Base-by-base conservation (phyloP, 2,329 filamentous ascomycete species). In the Magnaporthales sp. region DNA sequence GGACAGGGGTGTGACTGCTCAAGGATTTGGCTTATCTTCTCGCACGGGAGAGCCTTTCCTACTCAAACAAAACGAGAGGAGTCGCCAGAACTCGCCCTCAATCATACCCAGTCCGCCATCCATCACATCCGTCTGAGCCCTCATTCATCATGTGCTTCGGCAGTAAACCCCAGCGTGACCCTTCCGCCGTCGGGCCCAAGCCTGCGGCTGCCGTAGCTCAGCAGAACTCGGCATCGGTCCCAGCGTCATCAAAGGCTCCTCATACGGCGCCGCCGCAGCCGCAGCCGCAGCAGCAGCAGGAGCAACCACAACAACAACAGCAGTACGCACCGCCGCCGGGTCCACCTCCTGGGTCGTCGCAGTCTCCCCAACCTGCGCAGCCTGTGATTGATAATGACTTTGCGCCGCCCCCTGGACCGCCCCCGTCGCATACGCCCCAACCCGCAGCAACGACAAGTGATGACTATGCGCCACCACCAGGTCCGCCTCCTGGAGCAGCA, bases 311-410 rank as follows among this genome's bases (percentile, higher is more conserved):
- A 9, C 58, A 26, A 5, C 62, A 38, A 26, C 32, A 63, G 56
- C 29, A 67, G 26, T 75, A 71, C 65, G 72, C 72, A 2, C 72
- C 75, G 22, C 75, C 75, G 1, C 46, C 72, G 1, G 75, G 73
- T 0, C 70, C 74, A 31, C 71, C 75, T 15, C 70, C 71, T 3
- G 65, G 69, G 0, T 65, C 66, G 11, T 63, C 63, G 4, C 67
- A 64, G 13, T 22, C 51, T 10, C 29, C 51, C 13, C 46, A 67
- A 19, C 61, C 67, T 24, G 66, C 26, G 10, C 30, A 8, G 6
- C 22, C 61, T 31, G 27, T 11, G 24, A 24, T 5, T 0, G 64
- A 29, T 3, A 64, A 69, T 27, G 69, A 70, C 51, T 70, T 69
- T 30, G 70, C 70, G n/a, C 69, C 74, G 4, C 69, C 70, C 11